Evolutionary conservation across 108 stramenopile genomes (phyloP), one percentile per base, ranked within the genome.

Genomic region (Nitzschia palea): DNA sequence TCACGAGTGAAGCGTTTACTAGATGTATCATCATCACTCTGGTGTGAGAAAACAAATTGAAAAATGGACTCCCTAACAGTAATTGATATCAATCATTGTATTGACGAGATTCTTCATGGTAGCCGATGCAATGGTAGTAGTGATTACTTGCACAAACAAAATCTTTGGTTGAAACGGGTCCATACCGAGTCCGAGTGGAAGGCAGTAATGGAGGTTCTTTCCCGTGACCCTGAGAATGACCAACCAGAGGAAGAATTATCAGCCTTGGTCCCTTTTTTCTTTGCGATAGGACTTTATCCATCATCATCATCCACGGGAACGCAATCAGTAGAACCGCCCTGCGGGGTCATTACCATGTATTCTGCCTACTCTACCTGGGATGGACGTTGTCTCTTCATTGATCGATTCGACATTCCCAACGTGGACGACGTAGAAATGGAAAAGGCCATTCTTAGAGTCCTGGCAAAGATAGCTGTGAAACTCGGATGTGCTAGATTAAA

Each of bases 311-410:
- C 47, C 9, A 48, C n/a, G 18, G 47, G 47, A 8, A n/a, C n/a
- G n/a, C n/a, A n/a, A n/a, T n/a, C n/a, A n/a, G n/a, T n/a, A n/a
- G n/a, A n/a, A n/a, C n/a, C n/a, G 22, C n/a, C 22, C 4, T 48
- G 47, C n/a, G 59, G 59, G 1, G 45, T 71, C 14, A 50, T 68
- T 8, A 60, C 74, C 0, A 69, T 75, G 31, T 80, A 75, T 54
- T 30, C 69, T 20, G 74, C 70, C 1, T 80, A 76, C 35, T 80
- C 79, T 20, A 76, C 67, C 0, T 80, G 79, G 79, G 70, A 80
- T 62, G 79, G 74, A 4, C 44, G 70, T 15, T 36, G 57, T 18
- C 18, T 80, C 14, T 71, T 52, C 42, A 17, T 70, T 22, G 73
- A 80, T 44, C 30, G 65, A 65, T 15, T 57, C 25, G 23, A 47